Evolutionary conservation across 1,139 yeast species (phyloP), one percentile per base, ranked within the genome.

Genomic region (Candida pseudocylindracea): DNA sequence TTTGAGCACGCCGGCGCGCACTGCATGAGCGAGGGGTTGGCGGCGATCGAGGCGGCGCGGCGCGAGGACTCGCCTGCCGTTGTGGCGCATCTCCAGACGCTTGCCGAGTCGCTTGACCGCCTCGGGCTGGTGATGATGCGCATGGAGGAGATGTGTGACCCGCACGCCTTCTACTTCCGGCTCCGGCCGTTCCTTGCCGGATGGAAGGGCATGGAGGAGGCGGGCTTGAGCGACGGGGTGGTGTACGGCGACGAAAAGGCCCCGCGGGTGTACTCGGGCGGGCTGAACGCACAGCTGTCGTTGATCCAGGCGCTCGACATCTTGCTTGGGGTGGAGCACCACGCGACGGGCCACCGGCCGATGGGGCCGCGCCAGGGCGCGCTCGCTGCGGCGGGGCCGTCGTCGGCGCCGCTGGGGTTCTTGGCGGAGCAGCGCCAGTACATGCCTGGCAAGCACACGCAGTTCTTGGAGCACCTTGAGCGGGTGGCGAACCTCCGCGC

Each of bases 71-170:
- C 53, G 9, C 43, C 41, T 1, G 42, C 42, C 7, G 68, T 74
- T 11, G 54, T 57, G 2, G 43, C 41, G 29, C 50, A 60, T 31
- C 54, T 81, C 29, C 80, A 78, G 45, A 52, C 49, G 30, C 54
- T 81, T 36, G 93, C 94, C 1, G 80, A 76, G 47, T 55, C 65
- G 32, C 75, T 85, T 32, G 93, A 80, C 47, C 56, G 59, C 36
- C 56, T 85, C 41, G 91, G 85, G n/a, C 58, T 74, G 3, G 65
- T 78, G 0, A 53, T 85, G 41, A 68, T 74, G 67, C 64, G 69
- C 42, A 79, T 85, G 92, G 85, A 79, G 46, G 93, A 83, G 41
- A 76, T 76, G 78, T 81, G 95, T 49, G 94, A 83, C 46, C 95
- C 96, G 2, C 92, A 81, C 48, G 72, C 75, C 2, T 85, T 85